Evolutionary conservation across 441 rosid species (phyloP), one percentile per base, ranked within the genome.

Genomic region (California macrophylla): DNA sequence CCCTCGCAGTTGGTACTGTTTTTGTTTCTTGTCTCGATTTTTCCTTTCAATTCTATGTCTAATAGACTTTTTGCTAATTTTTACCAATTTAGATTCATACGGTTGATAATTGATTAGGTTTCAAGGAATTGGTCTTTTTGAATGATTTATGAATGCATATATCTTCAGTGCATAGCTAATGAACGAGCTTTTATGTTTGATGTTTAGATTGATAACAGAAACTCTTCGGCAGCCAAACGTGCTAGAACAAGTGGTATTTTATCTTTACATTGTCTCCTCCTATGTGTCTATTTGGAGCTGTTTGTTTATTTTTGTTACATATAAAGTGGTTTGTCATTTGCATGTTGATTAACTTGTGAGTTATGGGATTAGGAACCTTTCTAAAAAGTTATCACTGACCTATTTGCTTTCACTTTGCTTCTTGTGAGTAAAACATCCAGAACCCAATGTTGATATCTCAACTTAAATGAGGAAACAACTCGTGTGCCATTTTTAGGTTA

Each of bases 171-270:
- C 0, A 6, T 13, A 4, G 38, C 21, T 38, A 34, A 20, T 61
- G 54, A 25, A 24, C 60, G 63, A 9, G 15, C 36, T 12, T n/a
- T 2, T 62, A 18, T 26, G 60, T 56, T 50, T 67, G 25, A 23
- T 69, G 63, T 68, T 70, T 75, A 94, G 98, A 90, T 92, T 54
- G 98, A 92, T 78, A 90, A 77, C 85, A 85, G 97, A 80, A 94
- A 94, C 71, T 90, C 98, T 2, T 92, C 97, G 7, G 97, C 97
- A 0, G 87, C 94, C n/a, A 94, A 94, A 84, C 93, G 98, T 30
- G 98, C 98, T 42, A 85, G 98, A 80, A 94, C 97, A 54, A 97
- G 92, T 67, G 98, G 98, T 94, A 86, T 52, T 69, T 0, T 8
- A 13, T 50, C 40, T 26, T 68, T 76, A 54, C 25, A 54, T 3